Conservation (phyloP, 805 yeast species). For the Huiozyma sinensis region DNA sequence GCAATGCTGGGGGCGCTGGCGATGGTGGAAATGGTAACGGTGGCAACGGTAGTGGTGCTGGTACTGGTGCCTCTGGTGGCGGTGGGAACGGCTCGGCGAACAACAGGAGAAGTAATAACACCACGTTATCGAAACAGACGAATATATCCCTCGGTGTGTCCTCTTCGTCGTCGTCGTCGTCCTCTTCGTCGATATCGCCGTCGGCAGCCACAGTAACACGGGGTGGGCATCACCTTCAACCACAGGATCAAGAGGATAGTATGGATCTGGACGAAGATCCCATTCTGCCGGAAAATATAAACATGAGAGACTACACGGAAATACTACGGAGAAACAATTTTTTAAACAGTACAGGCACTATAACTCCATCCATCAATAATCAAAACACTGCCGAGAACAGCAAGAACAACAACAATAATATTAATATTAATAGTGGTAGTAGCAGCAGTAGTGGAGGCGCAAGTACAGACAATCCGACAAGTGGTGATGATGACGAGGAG, state of each 20-base stretch:
- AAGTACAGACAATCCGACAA: background rate
- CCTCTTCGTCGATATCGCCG: background rate
- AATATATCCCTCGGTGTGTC: background rate
- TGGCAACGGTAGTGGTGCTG: background rate
- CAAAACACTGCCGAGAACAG: background rate
- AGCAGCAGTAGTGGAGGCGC: background rate
- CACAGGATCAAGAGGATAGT: background rate
- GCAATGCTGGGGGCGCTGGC: background rate
- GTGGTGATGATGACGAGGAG: background rate
- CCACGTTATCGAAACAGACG: background rate
- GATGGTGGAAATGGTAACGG: background rate
- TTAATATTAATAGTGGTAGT: too few species aligned
- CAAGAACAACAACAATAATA: background rate
- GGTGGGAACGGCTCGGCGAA: background rate
- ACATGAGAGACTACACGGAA: slow-evolving; percentile 8
- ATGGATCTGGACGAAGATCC: background rate
- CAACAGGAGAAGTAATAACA: background rate
- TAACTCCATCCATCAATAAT: slow-evolving; percentile 4
- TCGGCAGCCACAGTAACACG: background rate
- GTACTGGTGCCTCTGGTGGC: background rate
- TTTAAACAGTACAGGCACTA: slow-evolving; percentile 1
- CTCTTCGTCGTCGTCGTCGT: too few species aligned
- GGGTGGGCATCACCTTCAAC: background rate
- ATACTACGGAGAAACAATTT: background rate
- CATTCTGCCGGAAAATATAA: background rate